Evolutionary conservation across 2,329 filamentous ascomycete genomes (phyloP), one percentile per base, ranked within the genome.

Genomic region (Colletotrichum sp.): DNA sequence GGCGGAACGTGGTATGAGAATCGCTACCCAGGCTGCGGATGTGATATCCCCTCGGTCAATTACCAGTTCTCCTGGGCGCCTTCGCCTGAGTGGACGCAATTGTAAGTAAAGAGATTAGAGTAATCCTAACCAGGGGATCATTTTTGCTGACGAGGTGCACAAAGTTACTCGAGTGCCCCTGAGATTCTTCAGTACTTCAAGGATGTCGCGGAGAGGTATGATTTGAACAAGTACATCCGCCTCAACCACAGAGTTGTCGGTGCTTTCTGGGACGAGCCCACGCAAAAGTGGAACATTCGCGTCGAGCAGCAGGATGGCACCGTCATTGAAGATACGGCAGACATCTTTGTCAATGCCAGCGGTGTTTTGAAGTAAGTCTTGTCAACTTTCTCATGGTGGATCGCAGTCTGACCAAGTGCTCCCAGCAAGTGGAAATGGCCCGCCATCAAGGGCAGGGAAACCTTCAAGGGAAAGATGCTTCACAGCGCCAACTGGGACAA

Each of bases 321-420:
- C 5, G 57, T 71, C 7, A 57, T 79, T 9, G 44, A 69, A 13
- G 80, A 80, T n/a, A 72, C 72, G n/a, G 75, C 74, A 7, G 55
- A 81, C 13, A 74, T 80, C 32, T 72, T 80, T 18, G 78, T 81
- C 30, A 81, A 78, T 85, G 86, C 79, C 81, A 85, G 32, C 86
- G 86, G 79, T 87, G 89, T 78, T 85, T 87, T 71, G 83, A 85
- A 49, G 87, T 88, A 76, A 84, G 86, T 77, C 28, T 32, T 24
- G 1, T 3, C 59, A 30, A 9, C 4, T 34, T 32, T 24, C 26
- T 62, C 59, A 7, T 3, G 4, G 6, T 32, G 0, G 26, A 62
- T 18, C 18, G 5, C 1, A 1, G 2, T n/a, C 52, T 72, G 55
- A 62, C 34, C 4, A 18, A 21, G 2, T 15, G 36, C 63, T 18